Evolutionary conservation across 2,329 filamentous ascomycete species (phyloP).

Genomic region (Exophiala phaeomuriformis): DNA sequence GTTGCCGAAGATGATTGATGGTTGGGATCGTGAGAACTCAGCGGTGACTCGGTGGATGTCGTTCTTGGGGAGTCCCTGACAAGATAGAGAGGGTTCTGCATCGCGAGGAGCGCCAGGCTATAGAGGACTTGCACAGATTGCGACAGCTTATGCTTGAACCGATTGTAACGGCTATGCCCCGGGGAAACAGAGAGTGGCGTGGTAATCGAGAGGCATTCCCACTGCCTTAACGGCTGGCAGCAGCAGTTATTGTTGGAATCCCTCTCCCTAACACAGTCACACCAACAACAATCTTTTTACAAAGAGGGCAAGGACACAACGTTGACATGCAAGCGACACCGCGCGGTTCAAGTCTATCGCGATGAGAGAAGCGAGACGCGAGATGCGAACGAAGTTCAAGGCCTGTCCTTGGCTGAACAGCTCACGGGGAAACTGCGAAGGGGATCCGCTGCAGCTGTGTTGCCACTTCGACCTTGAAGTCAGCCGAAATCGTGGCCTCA

Average conservation of each 20-base stretch:
- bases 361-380: slow-evolving; percentile 20
- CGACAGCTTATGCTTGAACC: too few relatives aligned
- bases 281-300: not conserved
- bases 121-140: not conserved
- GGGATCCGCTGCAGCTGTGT: slow-evolving; percentile 14
- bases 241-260: too few relatives aligned
- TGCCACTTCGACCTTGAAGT: slow-evolving; percentile 17
- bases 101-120: not conserved
- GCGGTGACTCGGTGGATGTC: slow-evolving; percentile 5
- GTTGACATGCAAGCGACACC: not conserved
- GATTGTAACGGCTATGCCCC: not conserved
- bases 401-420: slow-evolving; percentile 17
- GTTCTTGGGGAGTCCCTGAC: slow-evolving; percentile 10
- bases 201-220: slow-evolving; percentile 11
- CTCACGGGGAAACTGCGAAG: slow-evolving; percentile 12
- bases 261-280: too few relatives aligned
- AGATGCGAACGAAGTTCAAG: slow-evolving; percentile 13
- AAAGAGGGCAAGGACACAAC: not conserved
- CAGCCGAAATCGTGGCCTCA: slow-evolving; percentile 17
- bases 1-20: slow-evolving; percentile 5
- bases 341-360: slow-evolving; percentile 7
- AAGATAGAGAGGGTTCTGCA: slow-evolving; percentile 12
- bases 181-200: not conserved
- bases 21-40: slow-evolving; percentile 9
- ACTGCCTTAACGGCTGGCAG: not conserved